Base-by-base conservation (phyloP, 768 basidiomycete species). In the Tremella fuciformis region DNA sequence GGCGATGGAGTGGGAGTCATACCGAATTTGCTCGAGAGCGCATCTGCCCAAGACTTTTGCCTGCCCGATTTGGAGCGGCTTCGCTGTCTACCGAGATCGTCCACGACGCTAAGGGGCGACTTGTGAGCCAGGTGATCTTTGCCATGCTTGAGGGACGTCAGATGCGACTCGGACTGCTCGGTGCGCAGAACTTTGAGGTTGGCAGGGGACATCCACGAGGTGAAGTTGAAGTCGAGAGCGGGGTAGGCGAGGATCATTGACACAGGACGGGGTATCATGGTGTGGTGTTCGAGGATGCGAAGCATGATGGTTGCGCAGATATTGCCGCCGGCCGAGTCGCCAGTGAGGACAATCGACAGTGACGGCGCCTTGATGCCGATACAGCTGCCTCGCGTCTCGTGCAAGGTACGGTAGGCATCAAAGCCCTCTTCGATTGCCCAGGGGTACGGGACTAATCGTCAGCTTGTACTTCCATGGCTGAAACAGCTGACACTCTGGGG, bases 271-370 rank as follows among this genome's bases (percentile, higher is more conserved):
- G 86, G 88, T 29, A 94, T 80, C 19, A 74, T 79, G 15, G 78
- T 61, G 68, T 73, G 67, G 73, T 68, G 81, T 77, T 97, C 91
- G 41, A 98, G 79, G 38, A 92, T 84, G 78, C 86, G 89, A 78
- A 90, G 80, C 75, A 96, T 84, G 53, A 92, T 84, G 53, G 88
- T 88, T 18, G 88, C 83, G 7, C 87, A 88, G 62, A 98, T 82
- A 61, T 88, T 87, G 15, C 88, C 94, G 4, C 96, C 96, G 38
- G 96, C 96, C n/a, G 94, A 98, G 78, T 99, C 96, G 1, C 94
- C 93, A 3, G 86, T 84, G 50, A 96, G 70, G 57, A 97, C 83
- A 25, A 92, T 80, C 63, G 86, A 86, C 18, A 97, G 78, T 6
- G n/a, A 18, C 7, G 42, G 42, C n/a, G 22, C n/a, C 15, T 86